A percentile compares a stretch with the other conserved stretches of the same genome.
Evolutionary conservation across 495 filamentous ascomycete genomes (phyloP).

Genomic region (Neurospora tetraspora): DNA sequence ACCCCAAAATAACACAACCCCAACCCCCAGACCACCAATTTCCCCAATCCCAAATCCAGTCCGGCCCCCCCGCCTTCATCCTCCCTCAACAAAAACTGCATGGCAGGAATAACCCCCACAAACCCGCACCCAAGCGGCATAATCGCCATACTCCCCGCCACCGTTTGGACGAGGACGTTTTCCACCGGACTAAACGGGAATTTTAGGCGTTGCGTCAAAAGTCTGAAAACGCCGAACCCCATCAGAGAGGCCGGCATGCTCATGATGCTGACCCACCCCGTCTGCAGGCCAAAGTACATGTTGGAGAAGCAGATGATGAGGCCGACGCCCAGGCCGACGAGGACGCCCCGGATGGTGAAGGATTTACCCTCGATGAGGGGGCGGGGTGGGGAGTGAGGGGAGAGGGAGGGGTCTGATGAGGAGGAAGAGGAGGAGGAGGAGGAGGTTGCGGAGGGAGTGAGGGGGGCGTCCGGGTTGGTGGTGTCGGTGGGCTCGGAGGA

Average conservation of each 20-base stretch:
- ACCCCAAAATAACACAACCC: slow-evolving; percentile 94
- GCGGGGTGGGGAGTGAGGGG: not conserved
- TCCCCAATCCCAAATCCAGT: slow-evolving; percentile 57
- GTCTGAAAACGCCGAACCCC: slow-evolving; percentile 93
- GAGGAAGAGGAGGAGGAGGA: not conserved
- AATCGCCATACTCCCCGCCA: slow-evolving; percentile 88
- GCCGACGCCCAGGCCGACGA: slow-evolving; percentile 75
- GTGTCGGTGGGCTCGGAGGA: not conserved
- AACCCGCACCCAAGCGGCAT: slow-evolving; percentile 97
- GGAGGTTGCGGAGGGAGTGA: not conserved
- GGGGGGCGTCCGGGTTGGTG: not conserved
- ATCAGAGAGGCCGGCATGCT: slow-evolving; percentile 88
- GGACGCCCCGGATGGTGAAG: slow-evolving; percentile 75
- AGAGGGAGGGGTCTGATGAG: not conserved
- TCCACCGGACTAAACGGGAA: slow-evolving; percentile 88
- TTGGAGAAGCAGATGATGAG: slow-evolving; percentile 89
- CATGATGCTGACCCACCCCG: slow-evolving; percentile 69
- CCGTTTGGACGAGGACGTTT: slow-evolving; percentile 95
- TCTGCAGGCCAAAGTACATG: slow-evolving; percentile 96
- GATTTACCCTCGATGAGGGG: slow-evolving; percentile 32
- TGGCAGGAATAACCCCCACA: slow-evolving; percentile 72
- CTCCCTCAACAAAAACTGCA: slow-evolving; percentile 71
- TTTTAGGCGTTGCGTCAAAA: slow-evolving; percentile 50
- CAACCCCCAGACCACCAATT: slow-evolving; percentile 78
- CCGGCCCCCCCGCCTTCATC: slow-evolving; percentile 51